Conservation (phyloP, 257 asterid species). For the Leonotis leonurus region DNA sequence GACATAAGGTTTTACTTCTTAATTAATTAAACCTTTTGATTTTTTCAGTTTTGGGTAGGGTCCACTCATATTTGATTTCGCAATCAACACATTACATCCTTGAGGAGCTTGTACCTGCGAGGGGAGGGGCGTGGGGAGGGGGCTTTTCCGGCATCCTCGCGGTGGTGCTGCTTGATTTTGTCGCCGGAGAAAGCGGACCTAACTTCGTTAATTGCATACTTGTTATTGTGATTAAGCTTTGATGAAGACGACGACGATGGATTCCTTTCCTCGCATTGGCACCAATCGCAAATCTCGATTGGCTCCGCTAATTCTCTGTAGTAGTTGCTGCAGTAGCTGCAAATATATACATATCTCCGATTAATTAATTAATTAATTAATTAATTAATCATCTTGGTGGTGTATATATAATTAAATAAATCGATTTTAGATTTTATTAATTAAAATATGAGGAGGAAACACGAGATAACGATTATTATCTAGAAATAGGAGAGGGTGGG, state of each 20-base stretch:
- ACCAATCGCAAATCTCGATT: slow-evolving; percentile 74
- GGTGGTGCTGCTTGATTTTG: slow-evolving; percentile 51
- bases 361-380: too few relatives aligned
- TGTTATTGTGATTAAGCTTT: too few relatives aligned
- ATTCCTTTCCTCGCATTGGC: slow-evolving; percentile 58
- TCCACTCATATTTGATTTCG: background rate
- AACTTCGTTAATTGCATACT: slow-evolving; percentile 24
- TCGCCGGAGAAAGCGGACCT: slow-evolving; percentile 62
- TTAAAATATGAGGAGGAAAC: too few relatives aligned
- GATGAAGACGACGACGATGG: slow-evolving; percentile 24
- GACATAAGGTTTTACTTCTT: background rate
- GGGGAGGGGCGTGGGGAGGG: slow-evolving; percentile 68
- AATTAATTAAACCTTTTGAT: too few relatives aligned
- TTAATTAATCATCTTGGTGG: too few relatives aligned
- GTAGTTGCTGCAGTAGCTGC: slow-evolving; percentile 93
- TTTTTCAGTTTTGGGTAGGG: background rate
- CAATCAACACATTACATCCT: slow-evolving; percentile 84
- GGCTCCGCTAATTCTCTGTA: slow-evolving; percentile 59
- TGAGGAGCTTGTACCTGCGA: slow-evolving; percentile 93
- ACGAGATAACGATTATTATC: too few relatives aligned
- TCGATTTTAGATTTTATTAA: too few relatives aligned
- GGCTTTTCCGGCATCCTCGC: slow-evolving; percentile 49
- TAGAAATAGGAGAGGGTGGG: too few relatives aligned
- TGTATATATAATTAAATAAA: too few relatives aligned
- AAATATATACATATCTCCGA: too few relatives aligned